These are phyloP conservation scores for Suhomyces wounanorum DNA, from an alignment of 1,139 yeast genomes.

Conservation along the genomic window DNA sequence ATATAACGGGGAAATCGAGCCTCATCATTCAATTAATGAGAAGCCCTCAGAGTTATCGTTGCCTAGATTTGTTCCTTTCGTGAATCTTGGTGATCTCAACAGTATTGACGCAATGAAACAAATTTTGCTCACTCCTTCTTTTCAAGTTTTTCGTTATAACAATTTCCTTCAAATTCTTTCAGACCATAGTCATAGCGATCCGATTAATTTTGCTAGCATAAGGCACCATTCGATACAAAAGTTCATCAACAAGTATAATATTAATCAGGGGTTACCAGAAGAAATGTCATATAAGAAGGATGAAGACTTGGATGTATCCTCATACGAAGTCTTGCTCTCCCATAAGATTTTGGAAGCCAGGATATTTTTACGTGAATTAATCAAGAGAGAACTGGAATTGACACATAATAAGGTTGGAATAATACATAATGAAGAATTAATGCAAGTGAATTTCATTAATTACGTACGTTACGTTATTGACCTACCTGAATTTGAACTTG, in stretches of 20 bases:
- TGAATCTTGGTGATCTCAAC: conserved; percentile 31
- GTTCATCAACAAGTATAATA: conserved; percentile 27
- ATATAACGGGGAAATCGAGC: conserved; percentile 1
- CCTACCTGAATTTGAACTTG: conserved; percentile 27
- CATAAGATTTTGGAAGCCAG: conserved; percentile 35
- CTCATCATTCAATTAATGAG: not conserved
- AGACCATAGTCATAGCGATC: conserved; percentile 40
- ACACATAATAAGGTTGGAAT: conserved; percentile 6
- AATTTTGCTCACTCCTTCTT: conserved; percentile 31
- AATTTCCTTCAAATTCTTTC: conserved; percentile 36
- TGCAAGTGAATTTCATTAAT: conserved; percentile 42
- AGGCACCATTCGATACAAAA: conserved; percentile 41
- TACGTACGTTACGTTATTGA: conserved; percentile 39
- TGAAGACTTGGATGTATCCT: conserved; percentile 23
- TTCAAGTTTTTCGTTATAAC: conserved; percentile 37
- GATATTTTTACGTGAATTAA: conserved; percentile 29
- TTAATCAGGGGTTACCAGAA: conserved; percentile 2
- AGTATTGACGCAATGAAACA: conserved; percentile 24
- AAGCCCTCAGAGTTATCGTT: conserved; percentile 6
- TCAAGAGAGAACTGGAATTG: conserved; percentile 17
- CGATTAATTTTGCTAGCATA: conserved; percentile 44
- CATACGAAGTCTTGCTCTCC: conserved; percentile 37
- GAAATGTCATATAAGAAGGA: conserved; percentile 4
- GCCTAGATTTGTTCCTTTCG: conserved; percentile 25
- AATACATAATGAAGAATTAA: conserved; percentile 37